Evolutionary conservation across 1,284 basidiomycete genomes (phyloP), one percentile per base, ranked within the genome.

Genomic region (Leccinum variabile): DNA sequence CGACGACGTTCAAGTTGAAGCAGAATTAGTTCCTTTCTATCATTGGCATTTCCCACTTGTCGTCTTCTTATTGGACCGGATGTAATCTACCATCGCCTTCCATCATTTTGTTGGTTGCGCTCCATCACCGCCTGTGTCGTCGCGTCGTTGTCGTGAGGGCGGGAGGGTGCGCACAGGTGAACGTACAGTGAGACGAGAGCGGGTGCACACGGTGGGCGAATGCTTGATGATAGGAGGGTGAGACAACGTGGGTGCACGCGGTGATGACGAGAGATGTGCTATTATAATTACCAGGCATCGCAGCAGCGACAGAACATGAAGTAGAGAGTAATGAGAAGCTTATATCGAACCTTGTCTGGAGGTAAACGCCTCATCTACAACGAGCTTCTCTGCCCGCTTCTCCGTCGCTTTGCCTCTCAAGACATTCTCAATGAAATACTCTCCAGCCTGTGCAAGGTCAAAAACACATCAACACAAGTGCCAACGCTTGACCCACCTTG

Each of bases 391-490:
- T 0, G 80, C 69, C 66, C 79, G 78, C 60, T 77, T 82, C 70
- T 82, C 79, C 3, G 69, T 69, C 3, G 76, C 82, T 70, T 87
- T 89, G 10, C 84, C 84, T 65, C 82, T 84, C 62, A 96, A 78
- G 10, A 96, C 90, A 69, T 95, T 96, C 77, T 95, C 93, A 54
- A 97, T 93, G 78, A 91, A 96, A 75, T 88, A 96, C 73, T 96
- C 94, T 37, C 94, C 94, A 30, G 94, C 94, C 92, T 94, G 63
- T 1, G 32, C 22, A 55, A 60, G 25, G 46, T 63, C 66, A 59
- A 58, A 57, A 33, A 56, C 66, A 2, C 63, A 37, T 62, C 55
- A 14, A 57, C 10, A 33, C 57, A 57, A 25, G 54, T 25, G 39
- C 58, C 39, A 37, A 46, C 28, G 33, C 58, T 49, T 22, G 64